Evolutionary conservation across 768 basidiomycete species (phyloP).

Genomic region (Boletus coccyginus): DNA sequence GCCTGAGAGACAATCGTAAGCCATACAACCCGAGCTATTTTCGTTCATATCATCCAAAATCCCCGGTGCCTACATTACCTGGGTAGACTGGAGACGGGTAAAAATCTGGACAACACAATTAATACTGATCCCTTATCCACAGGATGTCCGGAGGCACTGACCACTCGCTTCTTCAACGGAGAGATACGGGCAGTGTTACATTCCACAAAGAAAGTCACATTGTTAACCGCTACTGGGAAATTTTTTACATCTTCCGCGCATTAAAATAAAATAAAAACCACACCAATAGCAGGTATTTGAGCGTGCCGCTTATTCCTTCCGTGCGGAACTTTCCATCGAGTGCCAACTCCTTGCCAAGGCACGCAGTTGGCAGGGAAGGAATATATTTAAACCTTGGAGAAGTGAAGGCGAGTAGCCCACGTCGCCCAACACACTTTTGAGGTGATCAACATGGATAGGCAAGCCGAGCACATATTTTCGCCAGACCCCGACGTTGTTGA

Average conservation of each 20-base stretch:
- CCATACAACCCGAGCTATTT: no score
- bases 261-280: no score
- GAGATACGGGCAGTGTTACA: not conserved
- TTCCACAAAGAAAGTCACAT: not conserved
- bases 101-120: not conserved
- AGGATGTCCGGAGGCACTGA: not conserved
- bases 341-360: slow-evolving; percentile 1
- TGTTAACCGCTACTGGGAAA: no score
- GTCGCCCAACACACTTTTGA: not conserved
- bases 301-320: not conserved
- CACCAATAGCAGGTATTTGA: no score
- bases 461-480: no score
- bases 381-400: not conserved
- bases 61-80: no score
- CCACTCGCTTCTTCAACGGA: no score
- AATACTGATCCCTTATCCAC: no score
- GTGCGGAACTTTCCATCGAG: not conserved
- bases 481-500: no score
- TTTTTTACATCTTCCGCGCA: no score
- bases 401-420: not conserved
- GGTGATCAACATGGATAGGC: no score
- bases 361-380: not conserved
- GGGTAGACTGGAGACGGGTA: not conserved
- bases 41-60: not conserved
- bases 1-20: no score